These are phyloP conservation scores for Aspergillus conjunctus DNA, from an alignment of 495 filamentous ascomycete species.

Conservation along the genomic window DNA sequence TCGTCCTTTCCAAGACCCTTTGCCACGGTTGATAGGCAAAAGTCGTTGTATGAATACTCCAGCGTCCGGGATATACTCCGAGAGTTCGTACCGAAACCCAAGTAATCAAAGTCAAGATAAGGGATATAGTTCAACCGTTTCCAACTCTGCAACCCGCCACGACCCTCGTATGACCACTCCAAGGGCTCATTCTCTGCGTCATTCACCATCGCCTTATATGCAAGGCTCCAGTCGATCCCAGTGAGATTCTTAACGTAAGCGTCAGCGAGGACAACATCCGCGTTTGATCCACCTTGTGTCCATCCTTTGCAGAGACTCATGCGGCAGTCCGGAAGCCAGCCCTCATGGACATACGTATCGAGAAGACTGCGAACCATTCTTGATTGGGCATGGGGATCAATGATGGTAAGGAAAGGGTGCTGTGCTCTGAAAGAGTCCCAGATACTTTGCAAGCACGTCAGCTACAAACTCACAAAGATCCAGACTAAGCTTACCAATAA, in stretches of 20 bases:
- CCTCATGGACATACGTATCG: conserved; percentile 68
- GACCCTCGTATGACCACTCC: conserved; percentile 71
- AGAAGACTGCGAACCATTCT: conserved; percentile 69
- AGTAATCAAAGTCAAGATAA: conserved; percentile 67
- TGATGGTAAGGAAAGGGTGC: conserved; percentile 65
- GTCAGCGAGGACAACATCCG: conserved; percentile 73
- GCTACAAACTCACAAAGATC: background rate
- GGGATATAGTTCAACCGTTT: conserved; percentile 66
- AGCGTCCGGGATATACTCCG: conserved; percentile 69
- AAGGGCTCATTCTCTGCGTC: conserved; percentile 66
- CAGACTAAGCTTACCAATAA: conserved; percentile 47
- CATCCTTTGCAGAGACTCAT: conserved; percentile 71
- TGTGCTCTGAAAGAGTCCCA: conserved; percentile 67
- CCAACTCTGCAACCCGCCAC: conserved; percentile 73
- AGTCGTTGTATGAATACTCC: conserved; percentile 74
- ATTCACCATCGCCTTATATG: conserved; percentile 65
- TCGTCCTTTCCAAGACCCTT: conserved; percentile 57
- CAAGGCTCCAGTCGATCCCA: conserved; percentile 66
- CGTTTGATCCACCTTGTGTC: conserved; percentile 74
- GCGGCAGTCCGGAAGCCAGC: conserved; percentile 65
- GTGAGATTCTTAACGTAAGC: conserved; percentile 70
- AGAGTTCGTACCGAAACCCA: conserved; percentile 70
- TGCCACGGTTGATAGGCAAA: conserved; percentile 56
- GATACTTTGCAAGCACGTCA: conserved; percentile 32
- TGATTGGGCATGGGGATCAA: conserved; percentile 61